Conservation (phyloP, 164 flowering plant species). For the Paratinospora sagittata region DNA sequence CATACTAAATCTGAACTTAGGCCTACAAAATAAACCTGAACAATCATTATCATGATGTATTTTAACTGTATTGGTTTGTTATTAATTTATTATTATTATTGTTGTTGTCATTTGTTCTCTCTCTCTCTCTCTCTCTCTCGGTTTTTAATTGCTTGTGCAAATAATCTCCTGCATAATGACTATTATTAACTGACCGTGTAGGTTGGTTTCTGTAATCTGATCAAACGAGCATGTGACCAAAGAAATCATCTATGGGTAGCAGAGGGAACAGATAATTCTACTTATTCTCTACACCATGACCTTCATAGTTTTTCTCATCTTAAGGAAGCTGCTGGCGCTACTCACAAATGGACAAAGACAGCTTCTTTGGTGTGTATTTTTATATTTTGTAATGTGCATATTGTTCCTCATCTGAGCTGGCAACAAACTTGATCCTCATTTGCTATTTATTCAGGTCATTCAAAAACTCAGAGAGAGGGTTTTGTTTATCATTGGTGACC, state of each 20-base stretch:
- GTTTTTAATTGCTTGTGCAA: background rate
- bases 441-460: constrained; percentile 40
- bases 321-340: constrained; percentile 48
- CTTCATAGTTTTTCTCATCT: constrained; percentile 47
- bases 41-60: no score
- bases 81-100: no score
- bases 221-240: constrained; percentile 62
- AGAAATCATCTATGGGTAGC: constrained; percentile 82
- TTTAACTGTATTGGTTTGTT: no score
- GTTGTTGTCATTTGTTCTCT: background rate
- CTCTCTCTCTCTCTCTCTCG: background rate
- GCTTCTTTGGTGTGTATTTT: constrained; percentile 41
- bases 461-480: constrained; percentile 56
- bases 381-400: background rate
- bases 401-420: background rate
- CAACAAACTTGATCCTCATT: background rate
- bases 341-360: constrained; percentile 50
- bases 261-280: constrained; percentile 83
- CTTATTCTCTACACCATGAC: constrained; percentile 44
- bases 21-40: no score
- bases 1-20: no score
- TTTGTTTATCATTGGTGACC: constrained; percentile 47
- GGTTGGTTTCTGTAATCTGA: constrained; percentile 80
- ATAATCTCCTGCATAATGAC: background rate
- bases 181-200: constrained; percentile 20